Percentiles rank a stretch among this genome's conserved stretches.
Conservation (phyloP, 257 asterid genomes). For the Solanum clarkiae region DNA sequence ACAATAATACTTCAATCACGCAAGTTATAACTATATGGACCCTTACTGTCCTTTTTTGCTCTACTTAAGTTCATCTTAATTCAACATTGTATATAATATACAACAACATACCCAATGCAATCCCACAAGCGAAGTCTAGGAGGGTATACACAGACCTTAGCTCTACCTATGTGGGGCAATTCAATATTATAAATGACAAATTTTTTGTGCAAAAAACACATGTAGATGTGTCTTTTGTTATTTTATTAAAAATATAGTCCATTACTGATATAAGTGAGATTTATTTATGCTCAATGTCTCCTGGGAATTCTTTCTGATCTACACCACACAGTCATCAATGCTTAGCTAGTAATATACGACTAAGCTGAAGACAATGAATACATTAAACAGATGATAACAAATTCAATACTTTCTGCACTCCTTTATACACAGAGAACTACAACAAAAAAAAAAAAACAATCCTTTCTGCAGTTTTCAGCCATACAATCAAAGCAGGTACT, state of each 20-base stretch:
- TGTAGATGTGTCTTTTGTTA: neutral
- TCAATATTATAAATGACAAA: neutral
- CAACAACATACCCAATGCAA: neutral
- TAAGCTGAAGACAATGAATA: neutral
- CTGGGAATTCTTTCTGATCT: neutral
- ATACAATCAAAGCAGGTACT: neutral
- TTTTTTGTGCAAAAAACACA: neutral
- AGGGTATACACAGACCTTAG: neutral
- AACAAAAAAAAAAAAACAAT: neutral
- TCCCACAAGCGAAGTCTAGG: neutral
- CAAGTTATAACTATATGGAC: neutral
- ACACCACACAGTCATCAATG: neutral
- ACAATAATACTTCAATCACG: neutral
- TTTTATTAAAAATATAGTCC: neutral
- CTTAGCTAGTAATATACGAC: neutral
- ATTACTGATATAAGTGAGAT: neutral
- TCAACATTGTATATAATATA: neutral
- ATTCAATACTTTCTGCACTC: neutral
- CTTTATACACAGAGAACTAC: neutral
- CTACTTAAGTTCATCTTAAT: neutral
- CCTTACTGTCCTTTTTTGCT: neutral
- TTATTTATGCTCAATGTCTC: neutral
- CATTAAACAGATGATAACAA: neutral
- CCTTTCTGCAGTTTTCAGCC: neutral
- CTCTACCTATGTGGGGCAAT: neutral